These are phyloP conservation scores for Ganoderma leucocontextum DNA, from an alignment of 1,284 basidiomycete genomes.

Conservation along the genomic window DNA sequence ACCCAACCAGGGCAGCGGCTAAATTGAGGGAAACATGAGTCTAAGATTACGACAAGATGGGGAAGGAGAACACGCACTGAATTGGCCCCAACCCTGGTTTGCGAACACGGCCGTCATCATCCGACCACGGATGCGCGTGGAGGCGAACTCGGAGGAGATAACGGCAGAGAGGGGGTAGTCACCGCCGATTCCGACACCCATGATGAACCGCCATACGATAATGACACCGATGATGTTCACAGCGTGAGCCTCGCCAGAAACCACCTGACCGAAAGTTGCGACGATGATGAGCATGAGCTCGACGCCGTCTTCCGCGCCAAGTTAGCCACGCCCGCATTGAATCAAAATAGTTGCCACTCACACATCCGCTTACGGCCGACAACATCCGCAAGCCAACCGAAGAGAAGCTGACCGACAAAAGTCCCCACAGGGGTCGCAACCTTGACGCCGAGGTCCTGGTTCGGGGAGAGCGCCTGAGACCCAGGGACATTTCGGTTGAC, in stretches of 20 bases:
- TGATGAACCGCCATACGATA: conserved; percentile 62
- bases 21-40: not conserved
- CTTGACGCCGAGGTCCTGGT: conserved; percentile 81
- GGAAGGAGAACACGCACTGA: conserved; percentile 45
- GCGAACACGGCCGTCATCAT: conserved; percentile 67
- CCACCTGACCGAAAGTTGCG: conserved; percentile 56
- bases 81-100: conserved; percentile 62
- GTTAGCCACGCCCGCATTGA: conserved; percentile 22
- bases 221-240: conserved; percentile 67
- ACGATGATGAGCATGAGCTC: conserved; percentile 66
- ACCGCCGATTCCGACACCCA: conserved; percentile 63
- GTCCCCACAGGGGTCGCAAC: conserved; percentile 76
- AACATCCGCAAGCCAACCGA: conserved; percentile 64
- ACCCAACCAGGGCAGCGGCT: conserved; percentile 63
- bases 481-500: not conserved
- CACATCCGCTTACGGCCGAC: conserved; percentile 63
- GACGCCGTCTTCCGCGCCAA: conserved; percentile 56
- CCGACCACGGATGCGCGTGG: conserved; percentile 61
- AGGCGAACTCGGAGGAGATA: conserved; percentile 69
- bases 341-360: conserved; percentile 31
- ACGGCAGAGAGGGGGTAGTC: conserved; percentile 61
- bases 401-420: conserved; percentile 65
- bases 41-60: conserved; percentile 22
- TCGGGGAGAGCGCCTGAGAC: conserved; percentile 50
- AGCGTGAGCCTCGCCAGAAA: conserved; percentile 59